Percentiles rank a stretch among this genome's conserved stretches.
Conservation (phyloP, 345 rosid species). For the Angophora floribunda region DNA sequence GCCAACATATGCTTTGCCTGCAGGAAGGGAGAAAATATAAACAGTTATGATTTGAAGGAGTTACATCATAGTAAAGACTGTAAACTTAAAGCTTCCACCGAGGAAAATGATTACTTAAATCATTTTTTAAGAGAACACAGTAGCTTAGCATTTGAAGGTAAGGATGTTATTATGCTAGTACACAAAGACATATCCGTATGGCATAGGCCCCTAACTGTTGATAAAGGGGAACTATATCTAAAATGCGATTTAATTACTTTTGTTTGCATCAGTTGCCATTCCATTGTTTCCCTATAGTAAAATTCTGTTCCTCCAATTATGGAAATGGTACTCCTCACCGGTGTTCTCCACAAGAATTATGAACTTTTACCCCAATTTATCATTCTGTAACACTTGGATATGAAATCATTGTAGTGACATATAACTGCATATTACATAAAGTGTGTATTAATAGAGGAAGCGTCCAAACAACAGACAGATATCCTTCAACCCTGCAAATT, state of each 20-base stretch:
- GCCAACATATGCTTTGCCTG: constrained; percentile 90
- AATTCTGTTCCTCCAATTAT: background rate
- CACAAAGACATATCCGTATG: background rate
- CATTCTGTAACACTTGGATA: background rate
- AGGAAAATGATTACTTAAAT: background rate
- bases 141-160: background rate
- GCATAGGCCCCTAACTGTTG: background rate
- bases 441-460: background rate
- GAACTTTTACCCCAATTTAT: background rate
- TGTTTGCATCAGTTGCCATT: background rate
- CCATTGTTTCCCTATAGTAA: background rate
- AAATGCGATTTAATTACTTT: background rate
- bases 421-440: background rate
- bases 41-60: background rate
- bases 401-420: background rate
- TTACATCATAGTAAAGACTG: background rate
- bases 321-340: background rate
- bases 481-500: background rate
- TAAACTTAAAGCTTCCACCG: background rate
- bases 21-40: constrained; percentile 11
- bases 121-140: background rate
- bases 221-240: background rate
- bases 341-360: background rate
- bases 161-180: background rate
- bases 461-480: background rate